Base-by-base conservation (phyloP, 225 moss, liverwort and hornwort species). In the Sphagnum tenellum region DNA sequence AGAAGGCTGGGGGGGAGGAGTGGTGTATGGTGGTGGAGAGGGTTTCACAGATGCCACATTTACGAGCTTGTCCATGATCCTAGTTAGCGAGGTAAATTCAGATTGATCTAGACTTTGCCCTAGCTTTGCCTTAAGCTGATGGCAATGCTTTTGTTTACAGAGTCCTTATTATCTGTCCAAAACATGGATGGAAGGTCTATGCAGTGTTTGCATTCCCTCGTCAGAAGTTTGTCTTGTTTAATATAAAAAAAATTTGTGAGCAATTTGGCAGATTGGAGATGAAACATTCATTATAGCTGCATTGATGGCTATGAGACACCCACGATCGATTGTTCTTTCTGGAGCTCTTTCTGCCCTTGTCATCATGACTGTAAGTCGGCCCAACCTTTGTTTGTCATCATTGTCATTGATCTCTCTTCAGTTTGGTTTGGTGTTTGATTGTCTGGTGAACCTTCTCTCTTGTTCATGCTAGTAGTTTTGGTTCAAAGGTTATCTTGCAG, bases 201-300 rank as follows among this genome's bases (percentile, higher is more conserved):
- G 29, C 29, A 29, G 29, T 29, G 29, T 29, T 29, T 29, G 29
- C 29, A 29, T 29, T 29, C 29, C 29, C 29, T 29, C 29, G 0
- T 29, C 29, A 29, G 29, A 29, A 29, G 29, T 29, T 29, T 29
- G 29, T 29, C 29, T 29, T 29, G 29, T 29, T 29, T 29, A 29
- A 29, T 49, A 65, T 65, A 65, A n/a, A n/a, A n/a, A n/a, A n/a
- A 45, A 44, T 13, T 3, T 54, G 59, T 44, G 12, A 46, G 5
- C 12, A 64, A 60, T 66, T 54, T 76, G 3, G 44, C 80, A 98
- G 96, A 87, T 98, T 72, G 96, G 96, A 47, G 96, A 98, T 79
- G 96, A 98, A 66, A 98, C 96, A 49, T 98, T 98, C 74, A 98
- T 98, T 29, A 98, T 98, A 70, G 96, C 96, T 59, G 96, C 96